Evolutionary conservation across 306 rosid species (phyloP).

Genomic region (Lagenaria siceraria): DNA sequence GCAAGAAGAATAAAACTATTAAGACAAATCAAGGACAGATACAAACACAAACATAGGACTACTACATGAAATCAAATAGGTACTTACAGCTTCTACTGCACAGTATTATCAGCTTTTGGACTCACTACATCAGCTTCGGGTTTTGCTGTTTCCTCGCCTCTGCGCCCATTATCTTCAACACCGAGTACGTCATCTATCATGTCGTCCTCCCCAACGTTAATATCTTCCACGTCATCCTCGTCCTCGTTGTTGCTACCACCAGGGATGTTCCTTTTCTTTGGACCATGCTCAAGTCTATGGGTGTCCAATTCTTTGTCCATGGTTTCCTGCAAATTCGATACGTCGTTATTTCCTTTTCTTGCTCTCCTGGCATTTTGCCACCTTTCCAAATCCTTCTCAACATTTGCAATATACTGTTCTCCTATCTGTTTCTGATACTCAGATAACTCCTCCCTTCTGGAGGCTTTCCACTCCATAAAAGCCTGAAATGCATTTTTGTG

Average conservation of each 20-base stretch:
- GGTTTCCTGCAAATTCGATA: slow-evolving; percentile 82
- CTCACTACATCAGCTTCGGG: slow-evolving; percentile 24
- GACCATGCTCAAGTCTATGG: slow-evolving; percentile 98
- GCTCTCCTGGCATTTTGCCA: slow-evolving; percentile 87
- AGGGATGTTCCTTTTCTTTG: slow-evolving; percentile 81
- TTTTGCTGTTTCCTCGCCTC: slow-evolving; percentile 55
- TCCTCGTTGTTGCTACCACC: slow-evolving; percentile 68
- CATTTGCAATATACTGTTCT: slow-evolving; percentile 76
- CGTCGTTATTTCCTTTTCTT: slow-evolving; percentile 46
- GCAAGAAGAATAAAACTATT: slow-evolving; percentile 3
- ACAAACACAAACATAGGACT: background rate
- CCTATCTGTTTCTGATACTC: slow-evolving; percentile 82
- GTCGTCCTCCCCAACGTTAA: slow-evolving; percentile 83
- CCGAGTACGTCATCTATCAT: slow-evolving; percentile 77
- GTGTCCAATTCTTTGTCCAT: slow-evolving; percentile 98
- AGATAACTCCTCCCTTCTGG: slow-evolving; percentile 78
- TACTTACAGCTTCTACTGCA: background rate
- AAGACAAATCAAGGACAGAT: background rate
- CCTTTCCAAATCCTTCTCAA: slow-evolving; percentile 87
- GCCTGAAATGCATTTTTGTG: slow-evolving; percentile 30
- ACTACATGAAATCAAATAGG: background rate
- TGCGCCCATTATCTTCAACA: slow-evolving; percentile 55
- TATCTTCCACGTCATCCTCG: slow-evolving; percentile 87
- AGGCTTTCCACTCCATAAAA: slow-evolving; percentile 70
- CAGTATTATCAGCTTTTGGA: slow-evolving; percentile 27